These are phyloP conservation scores for Leishmania mexicana DNA, from an alignment of 208 protist genomes.

Conservation along the genomic window DNA sequence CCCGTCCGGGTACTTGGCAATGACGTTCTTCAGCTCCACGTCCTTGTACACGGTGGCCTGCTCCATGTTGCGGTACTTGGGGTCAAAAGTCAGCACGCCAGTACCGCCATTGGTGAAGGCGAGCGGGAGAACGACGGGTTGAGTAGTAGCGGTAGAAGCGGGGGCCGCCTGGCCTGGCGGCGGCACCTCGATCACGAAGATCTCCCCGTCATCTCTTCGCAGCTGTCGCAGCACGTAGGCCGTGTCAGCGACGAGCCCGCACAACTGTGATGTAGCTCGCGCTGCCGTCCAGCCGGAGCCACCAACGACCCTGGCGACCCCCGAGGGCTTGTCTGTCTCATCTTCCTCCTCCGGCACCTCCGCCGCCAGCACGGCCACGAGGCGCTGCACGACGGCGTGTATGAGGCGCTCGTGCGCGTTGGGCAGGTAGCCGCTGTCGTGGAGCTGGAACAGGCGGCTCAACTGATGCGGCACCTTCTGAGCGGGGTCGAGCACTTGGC, in stretches of 20 bases:
- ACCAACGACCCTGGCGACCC: background rate
- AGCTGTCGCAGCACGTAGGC: constrained; percentile 43
- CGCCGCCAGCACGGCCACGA: constrained; percentile 24
- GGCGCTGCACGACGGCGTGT: constrained; percentile 23
- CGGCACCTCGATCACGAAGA: constrained; percentile 56
- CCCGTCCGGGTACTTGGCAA: constrained; percentile 85
- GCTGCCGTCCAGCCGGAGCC: background rate
- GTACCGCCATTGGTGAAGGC: constrained; percentile 58
- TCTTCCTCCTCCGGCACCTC: constrained; percentile 6
- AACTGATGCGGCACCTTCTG: constrained; percentile 29
- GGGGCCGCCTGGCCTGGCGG: background rate
- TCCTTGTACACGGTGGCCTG: constrained; percentile 82
- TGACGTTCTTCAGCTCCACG: constrained; percentile 55
- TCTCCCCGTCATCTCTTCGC: constrained; percentile 50
- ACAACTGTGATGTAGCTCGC: constrained; percentile 6
- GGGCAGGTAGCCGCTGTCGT: constrained; percentile 29
- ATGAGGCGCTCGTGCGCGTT: constrained; percentile 31
- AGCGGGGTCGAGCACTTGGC: constrained; percentile 18
- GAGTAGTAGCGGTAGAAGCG: constrained; percentile 9
- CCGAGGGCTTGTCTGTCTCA: background rate
- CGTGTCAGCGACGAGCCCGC: constrained; percentile 47
- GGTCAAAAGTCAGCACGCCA: constrained; percentile 65
- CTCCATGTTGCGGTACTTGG: constrained; percentile 69
- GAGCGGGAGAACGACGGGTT: constrained; percentile 60
- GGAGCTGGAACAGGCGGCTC: constrained; percentile 27